A percentile compares a stretch with the other conserved stretches of the same genome.
These are phyloP conservation scores for Wickerhamiella azyma DNA, from an alignment of 805 yeast species.

Conservation along the genomic window DNA sequence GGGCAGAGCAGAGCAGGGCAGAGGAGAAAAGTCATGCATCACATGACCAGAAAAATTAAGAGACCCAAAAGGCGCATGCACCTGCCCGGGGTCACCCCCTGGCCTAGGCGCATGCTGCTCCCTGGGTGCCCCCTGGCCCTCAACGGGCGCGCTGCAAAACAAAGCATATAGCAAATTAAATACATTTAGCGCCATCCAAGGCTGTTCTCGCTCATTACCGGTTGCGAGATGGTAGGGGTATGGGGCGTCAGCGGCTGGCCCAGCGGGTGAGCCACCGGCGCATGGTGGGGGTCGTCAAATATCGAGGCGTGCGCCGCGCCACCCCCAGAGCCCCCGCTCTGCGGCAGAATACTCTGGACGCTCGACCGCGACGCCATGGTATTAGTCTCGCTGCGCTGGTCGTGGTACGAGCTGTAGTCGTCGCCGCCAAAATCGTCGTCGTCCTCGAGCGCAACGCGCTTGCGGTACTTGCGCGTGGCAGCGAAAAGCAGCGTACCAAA, in stretches of 20 bases:
- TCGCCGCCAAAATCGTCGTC: constrained; percentile 1
- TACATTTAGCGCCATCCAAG: constrained; percentile 12
- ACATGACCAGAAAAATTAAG: no score
- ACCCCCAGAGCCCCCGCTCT: no score
- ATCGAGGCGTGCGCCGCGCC: constrained; percentile 1
- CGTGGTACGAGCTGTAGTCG: constrained; percentile 9
- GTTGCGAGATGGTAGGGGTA: constrained; percentile 12
- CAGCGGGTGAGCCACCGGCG: neutral
- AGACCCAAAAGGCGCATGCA: no score
- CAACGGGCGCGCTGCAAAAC: neutral
- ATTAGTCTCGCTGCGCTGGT: constrained; percentile 4
- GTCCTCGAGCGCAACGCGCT: constrained; percentile 6
- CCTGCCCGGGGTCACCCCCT: no score
- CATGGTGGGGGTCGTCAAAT: neutral
- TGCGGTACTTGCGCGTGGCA: constrained; percentile 9
- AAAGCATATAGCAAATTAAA: neutral
- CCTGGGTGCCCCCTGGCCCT: neutral
- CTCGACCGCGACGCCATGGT: constrained; percentile 3
- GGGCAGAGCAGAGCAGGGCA: no score
- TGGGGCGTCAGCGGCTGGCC: neutral
- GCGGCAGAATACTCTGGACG: constrained; percentile 6
- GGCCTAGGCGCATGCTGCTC: no score
- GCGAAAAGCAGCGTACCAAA: constrained; percentile 46
- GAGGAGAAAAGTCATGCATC: no score
- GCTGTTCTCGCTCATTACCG: constrained; percentile 14